A percentile compares a stretch with the other conserved stretches of the same genome.
These are phyloP conservation scores for Penicillium egyptiacum DNA, from an alignment of 495 filamentous ascomycete genomes.

Conservation along the genomic window DNA sequence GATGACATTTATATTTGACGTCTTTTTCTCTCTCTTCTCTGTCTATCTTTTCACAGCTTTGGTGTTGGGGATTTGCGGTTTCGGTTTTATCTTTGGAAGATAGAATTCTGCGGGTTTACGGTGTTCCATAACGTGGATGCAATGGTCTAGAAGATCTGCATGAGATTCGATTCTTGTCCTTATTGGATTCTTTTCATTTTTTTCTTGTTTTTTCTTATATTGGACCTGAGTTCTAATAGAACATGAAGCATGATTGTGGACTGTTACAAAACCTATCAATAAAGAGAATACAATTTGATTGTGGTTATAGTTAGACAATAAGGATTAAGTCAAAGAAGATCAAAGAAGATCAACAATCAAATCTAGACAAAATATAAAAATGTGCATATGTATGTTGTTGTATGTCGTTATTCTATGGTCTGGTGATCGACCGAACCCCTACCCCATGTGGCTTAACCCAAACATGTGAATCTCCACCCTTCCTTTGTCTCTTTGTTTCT, in stretches of 20 bases:
- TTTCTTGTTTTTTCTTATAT: not conserved
- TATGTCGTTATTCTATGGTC: conserved; percentile 4
- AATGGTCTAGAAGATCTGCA: conserved; percentile 6
- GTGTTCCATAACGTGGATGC: not conserved
- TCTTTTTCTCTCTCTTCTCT: conserved; percentile 10
- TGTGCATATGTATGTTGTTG: not conserved
- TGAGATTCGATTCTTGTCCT: not conserved
- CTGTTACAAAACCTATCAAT: not conserved
- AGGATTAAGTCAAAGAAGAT: not conserved
- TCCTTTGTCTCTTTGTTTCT: conserved; percentile 13
- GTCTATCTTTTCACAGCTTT: conserved; percentile 17
- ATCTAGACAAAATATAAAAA: not conserved
- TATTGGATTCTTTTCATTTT: not conserved
- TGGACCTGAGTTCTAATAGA: not conserved
- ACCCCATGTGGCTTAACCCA: conserved; percentile 1
- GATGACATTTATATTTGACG: conserved; percentile 1
- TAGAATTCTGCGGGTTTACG: conserved; percentile 1
- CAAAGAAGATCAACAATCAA: not conserved
- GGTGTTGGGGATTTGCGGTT: conserved; percentile 18
- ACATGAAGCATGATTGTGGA: not conserved
- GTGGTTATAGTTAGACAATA: not conserved
- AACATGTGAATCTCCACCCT: conserved; percentile 18
- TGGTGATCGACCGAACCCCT: conserved; percentile 4
- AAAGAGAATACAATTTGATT: not conserved
- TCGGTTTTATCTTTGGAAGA: not conserved